Percentiles rank a stretch among this genome's conserved stretches.
Evolutionary conservation across 345 rosid species (phyloP).

Genomic region (Dipteronia dyeriana): DNA sequence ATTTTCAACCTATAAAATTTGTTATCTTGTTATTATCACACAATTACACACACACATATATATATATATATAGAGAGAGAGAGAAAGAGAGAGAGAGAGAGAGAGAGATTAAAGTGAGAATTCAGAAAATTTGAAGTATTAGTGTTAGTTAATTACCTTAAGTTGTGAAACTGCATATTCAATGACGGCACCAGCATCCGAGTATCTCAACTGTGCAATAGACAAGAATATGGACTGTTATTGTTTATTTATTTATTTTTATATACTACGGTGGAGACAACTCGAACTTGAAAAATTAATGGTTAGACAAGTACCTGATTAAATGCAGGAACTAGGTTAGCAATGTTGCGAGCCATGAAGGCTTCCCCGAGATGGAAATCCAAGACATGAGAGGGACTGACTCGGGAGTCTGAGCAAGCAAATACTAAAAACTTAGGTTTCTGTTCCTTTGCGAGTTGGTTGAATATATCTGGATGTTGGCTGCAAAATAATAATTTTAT

Average conservation of each 20-base stretch:
- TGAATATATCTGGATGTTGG: conserved; percentile 8
- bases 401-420: conserved; percentile 58
- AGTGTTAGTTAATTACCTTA: neutral
- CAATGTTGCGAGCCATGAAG: conserved; percentile 52
- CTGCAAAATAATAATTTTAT: conserved; percentile 5
- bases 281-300: too few species aligned
- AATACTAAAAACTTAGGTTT: conserved; percentile 32
- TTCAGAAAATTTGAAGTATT: too few species aligned
- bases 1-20: conserved; percentile 18
- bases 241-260: too few species aligned
- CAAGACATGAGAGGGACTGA: conserved; percentile 51
- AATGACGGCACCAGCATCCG: conserved; percentile 26
- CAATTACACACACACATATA: too few species aligned
- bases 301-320: conserved; percentile 34
- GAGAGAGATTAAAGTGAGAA: neutral
- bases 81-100: too few species aligned
- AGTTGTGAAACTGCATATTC: conserved; percentile 22
- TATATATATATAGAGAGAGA: too few species aligned
- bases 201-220: conserved; percentile 23
- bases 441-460: conserved; percentile 14
- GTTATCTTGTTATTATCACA: neutral
- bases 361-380: conserved; percentile 57
- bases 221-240: neutral
- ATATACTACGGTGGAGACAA: too few species aligned
- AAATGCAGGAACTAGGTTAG: conserved; percentile 54